Percentiles rank a stretch among this genome's conserved stretches.
Evolutionary conservation across 2,329 filamentous ascomycete species (phyloP).

Genomic region (Decorospora gaudefroyi): DNA sequence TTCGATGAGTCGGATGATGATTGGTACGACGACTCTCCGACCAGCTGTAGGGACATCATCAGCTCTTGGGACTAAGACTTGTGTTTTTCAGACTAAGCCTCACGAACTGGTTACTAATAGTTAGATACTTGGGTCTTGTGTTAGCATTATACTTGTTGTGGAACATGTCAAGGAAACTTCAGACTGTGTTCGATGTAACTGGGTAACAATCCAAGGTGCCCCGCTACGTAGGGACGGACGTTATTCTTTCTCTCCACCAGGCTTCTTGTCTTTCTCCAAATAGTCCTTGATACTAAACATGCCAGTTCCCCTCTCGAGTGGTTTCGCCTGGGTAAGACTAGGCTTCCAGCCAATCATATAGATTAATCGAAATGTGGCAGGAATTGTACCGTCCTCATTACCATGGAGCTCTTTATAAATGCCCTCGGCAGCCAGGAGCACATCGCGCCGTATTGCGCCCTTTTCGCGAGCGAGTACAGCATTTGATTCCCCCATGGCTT

Average conservation of each 20-base stretch:
- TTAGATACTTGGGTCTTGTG: background rate
- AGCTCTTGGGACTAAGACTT: background rate
- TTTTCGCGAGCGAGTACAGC: conserved; percentile 84
- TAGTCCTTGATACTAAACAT: conserved; percentile 88
- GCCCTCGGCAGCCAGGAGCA: conserved; percentile 81
- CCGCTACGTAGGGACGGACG: too few relatives aligned
- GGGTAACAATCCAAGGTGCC: too few relatives aligned
- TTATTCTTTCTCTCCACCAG: conserved; percentile 20
- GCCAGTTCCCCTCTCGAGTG: conserved; percentile 80
- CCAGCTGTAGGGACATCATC: background rate
- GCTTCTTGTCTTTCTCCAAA: conserved; percentile 56
- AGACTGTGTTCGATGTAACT: too few relatives aligned
- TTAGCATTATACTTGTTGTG: background rate
- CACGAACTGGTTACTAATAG: background rate
- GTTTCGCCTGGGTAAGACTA: conserved; percentile 75
- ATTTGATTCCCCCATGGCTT: conserved; percentile 95
- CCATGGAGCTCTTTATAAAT: conserved; percentile 90
- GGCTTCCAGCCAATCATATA: conserved; percentile 99
- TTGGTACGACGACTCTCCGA: background rate
- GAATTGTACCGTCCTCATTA: conserved; percentile 66
- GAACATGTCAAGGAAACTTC: background rate
- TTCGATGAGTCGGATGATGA: too few relatives aligned
- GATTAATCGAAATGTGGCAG: conserved; percentile 92
- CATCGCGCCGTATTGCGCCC: conserved; percentile 75
- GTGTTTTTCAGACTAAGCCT: conserved; percentile 1